Conservation (phyloP, 2,329 filamentous ascomycete genomes). For the Colletotrichum godetiae region DNA sequence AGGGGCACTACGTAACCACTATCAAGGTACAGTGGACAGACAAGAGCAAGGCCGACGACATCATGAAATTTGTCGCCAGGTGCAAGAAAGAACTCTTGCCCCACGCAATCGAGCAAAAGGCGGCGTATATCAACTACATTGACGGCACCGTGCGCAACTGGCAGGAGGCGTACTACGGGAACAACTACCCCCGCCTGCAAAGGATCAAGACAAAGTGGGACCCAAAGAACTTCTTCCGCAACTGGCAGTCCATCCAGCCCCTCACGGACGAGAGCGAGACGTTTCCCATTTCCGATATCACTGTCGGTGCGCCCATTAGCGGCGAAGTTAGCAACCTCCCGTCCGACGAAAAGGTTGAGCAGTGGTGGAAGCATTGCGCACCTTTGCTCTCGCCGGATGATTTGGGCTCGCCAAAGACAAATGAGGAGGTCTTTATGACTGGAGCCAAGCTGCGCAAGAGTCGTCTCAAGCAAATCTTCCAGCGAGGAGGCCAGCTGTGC, state of each 20-base stretch:
- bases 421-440: not conserved
- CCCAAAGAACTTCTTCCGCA: not conserved
- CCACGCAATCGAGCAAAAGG: not conserved
- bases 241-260: not conserved
- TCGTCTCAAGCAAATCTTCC: not conserved
- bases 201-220: not conserved
- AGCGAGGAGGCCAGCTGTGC: not conserved
- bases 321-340: not conserved
- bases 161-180: not conserved
- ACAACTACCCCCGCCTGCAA: not conserved
- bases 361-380: not conserved
- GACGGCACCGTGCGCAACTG: not conserved
- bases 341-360: not conserved
- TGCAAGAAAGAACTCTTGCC: not conserved
- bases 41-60: not conserved
- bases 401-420: not conserved
- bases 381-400: not conserved
- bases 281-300: not conserved
- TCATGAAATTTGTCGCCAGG: not conserved
- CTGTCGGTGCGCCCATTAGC: not conserved
- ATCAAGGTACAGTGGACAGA: not conserved
- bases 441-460: not conserved
- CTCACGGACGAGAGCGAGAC: not conserved
- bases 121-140: not conserved
- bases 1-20: not conserved